phyloP scores from a whole-genome alignment of 257 asterid genomes.

The Solanum medicagineum region DNA sequence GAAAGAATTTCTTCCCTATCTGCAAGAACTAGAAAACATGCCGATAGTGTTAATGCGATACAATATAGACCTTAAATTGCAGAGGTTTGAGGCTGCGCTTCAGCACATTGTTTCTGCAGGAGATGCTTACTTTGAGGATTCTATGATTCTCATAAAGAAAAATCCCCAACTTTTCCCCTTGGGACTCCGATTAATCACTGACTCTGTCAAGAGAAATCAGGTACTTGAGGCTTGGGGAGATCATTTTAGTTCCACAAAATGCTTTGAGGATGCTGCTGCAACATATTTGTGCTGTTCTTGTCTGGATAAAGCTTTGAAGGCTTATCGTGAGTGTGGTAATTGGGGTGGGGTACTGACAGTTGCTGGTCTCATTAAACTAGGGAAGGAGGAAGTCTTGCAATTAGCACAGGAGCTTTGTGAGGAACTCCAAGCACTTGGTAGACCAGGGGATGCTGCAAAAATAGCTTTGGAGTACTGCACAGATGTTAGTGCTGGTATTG shows the following conservation, averaged over 20 bases:
- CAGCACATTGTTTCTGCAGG: constrained; percentile 80
- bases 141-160: constrained; percentile 46
- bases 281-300: constrained; percentile 59
- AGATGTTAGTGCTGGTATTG: constrained; percentile 49
- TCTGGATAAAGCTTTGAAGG: constrained; percentile 76
- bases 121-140: constrained; percentile 62
- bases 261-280: constrained; percentile 85
- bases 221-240: constrained; percentile 95
- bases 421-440: constrained; percentile 89
- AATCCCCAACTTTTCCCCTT: constrained; percentile 77
- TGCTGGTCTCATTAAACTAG: constrained; percentile 74
- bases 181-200: constrained; percentile 61
- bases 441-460: constrained; percentile 85
- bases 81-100: constrained; percentile 71
- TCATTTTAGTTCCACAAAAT: constrained; percentile 56
- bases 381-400: constrained; percentile 56
- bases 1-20: constrained; percentile 89
- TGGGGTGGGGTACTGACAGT: constrained; percentile 82
- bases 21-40: constrained; percentile 68
- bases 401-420: constrained; percentile 83
- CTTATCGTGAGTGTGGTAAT: constrained; percentile 83
- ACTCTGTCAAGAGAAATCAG: constrained; percentile 41
- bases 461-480: constrained; percentile 75
- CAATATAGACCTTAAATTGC: constrained; percentile 74
- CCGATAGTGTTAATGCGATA: constrained; percentile 61